These are phyloP conservation scores for Suhomyces emberorum DNA, from an alignment of 805 yeast species.

Conservation along the genomic window DNA sequence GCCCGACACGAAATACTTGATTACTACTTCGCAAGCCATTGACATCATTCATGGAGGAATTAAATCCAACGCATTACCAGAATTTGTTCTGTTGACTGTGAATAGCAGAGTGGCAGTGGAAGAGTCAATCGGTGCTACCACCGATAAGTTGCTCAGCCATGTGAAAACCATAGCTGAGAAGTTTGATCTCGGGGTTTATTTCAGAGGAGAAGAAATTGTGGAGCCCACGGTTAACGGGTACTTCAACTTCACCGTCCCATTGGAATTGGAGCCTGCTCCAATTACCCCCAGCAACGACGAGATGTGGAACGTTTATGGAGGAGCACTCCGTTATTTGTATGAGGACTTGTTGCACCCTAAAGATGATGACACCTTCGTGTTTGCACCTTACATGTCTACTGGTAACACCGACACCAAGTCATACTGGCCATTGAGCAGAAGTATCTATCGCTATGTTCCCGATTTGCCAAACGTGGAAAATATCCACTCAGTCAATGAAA, in stretches of 20 bases:
- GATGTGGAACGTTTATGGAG: slow-evolving; percentile 35
- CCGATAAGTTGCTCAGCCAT: slow-evolving; percentile 29
- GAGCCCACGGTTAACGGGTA: slow-evolving; percentile 27
- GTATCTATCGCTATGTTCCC: slow-evolving; percentile 36
- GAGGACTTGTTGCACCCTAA: slow-evolving; percentile 31
- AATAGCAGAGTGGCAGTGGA: slow-evolving; percentile 49
- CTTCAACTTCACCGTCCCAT: slow-evolving; percentile 25
- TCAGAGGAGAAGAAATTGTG: slow-evolving; percentile 22
- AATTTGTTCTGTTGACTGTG: slow-evolving; percentile 40
- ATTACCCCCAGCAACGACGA: slow-evolving; percentile 31
- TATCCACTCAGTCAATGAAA: slow-evolving; percentile 38
- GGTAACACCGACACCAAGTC: slow-evolving; percentile 43
- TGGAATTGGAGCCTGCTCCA: slow-evolving; percentile 37
- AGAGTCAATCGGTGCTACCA: slow-evolving; percentile 31
- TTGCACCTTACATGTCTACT: slow-evolving; percentile 33
- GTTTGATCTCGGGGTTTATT: slow-evolving; percentile 35
- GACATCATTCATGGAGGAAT: slow-evolving; percentile 48
- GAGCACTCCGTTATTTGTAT: slow-evolving; percentile 35
- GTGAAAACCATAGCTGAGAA: slow-evolving; percentile 31
- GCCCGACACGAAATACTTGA: slow-evolving; percentile 29
- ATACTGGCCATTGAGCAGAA: slow-evolving; percentile 39
- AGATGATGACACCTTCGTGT: slow-evolving; percentile 22
- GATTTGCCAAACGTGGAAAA: slow-evolving; percentile 15
- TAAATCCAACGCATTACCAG: slow-evolving; percentile 52
- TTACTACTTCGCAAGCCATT: slow-evolving; percentile 47